Conservation (phyloP, 257 asterid species). For the Nemophila menziesii region DNA sequence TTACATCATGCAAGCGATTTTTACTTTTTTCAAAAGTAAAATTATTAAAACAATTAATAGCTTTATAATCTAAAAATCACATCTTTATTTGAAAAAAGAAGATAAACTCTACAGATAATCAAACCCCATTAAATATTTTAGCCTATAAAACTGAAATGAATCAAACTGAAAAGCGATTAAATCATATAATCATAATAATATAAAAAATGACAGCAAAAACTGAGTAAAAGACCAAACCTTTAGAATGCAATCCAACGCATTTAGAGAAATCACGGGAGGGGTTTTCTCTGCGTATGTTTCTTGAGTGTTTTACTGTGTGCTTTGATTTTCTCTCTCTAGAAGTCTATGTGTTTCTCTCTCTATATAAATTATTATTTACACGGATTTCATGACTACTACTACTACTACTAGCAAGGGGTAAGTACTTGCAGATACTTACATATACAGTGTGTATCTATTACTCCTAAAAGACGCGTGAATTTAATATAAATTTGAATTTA, state of each 20-base stretch:
- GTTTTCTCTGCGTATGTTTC: background rate
- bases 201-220: background rate
- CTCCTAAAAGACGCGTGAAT: slow-evolving; percentile 52
- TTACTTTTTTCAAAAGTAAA: too few species aligned
- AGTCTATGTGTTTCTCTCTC: slow-evolving; percentile 10
- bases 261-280: background rate
- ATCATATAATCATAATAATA: too few species aligned
- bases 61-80: slow-evolving; percentile 3
- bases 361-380: slow-evolving; percentile 25
- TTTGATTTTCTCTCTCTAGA: slow-evolving; percentile 6
- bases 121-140: background rate
- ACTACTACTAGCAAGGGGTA: background rate
- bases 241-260: background rate
- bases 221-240: background rate
- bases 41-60: background rate
- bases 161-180: background rate
- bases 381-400: slow-evolving; percentile 39
- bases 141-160: background rate
- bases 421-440: slow-evolving; percentile 6
- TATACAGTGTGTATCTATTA: background rate
- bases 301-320: background rate
- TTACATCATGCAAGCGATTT: background rate
- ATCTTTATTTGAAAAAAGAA: too few species aligned
- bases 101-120: slow-evolving; percentile 1
- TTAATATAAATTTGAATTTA: slow-evolving; percentile 39